Percentiles rank a stretch among this genome's conserved stretches.
Conservation (phyloP, 2,329 filamentous ascomycete species). For the Herpotrichia juniperi region DNA sequence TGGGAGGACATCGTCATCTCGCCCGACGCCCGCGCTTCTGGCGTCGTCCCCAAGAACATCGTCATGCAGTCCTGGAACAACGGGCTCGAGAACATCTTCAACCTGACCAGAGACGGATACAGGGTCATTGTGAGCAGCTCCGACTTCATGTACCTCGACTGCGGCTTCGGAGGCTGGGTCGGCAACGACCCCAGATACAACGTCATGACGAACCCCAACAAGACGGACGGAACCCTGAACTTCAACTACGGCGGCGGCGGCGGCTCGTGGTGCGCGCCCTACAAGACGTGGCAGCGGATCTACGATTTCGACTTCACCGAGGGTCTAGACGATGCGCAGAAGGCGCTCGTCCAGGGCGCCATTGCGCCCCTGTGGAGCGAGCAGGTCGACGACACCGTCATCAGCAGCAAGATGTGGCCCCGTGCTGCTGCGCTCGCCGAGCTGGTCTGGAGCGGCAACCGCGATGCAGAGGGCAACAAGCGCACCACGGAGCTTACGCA, state of each 20-base stretch:
- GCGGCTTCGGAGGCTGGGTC: slow-evolving; percentile 60
- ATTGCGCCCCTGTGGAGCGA: slow-evolving; percentile 61
- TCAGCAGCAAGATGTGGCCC: slow-evolving; percentile 61
- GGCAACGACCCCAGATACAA: slow-evolving; percentile 64
- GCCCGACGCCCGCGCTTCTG: slow-evolving; percentile 50
- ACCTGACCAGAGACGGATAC: slow-evolving; percentile 57
- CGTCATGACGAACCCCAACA: slow-evolving; percentile 58
- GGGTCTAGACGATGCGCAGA: slow-evolving; percentile 55
- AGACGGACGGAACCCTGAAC: slow-evolving; percentile 44
- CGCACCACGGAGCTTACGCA: slow-evolving; percentile 60
- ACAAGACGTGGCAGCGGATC: slow-evolving; percentile 67
- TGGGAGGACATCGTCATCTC: slow-evolving; percentile 62
- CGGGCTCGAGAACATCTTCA: slow-evolving; percentile 58
- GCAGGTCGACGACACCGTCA: slow-evolving; percentile 60
- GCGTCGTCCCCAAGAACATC: slow-evolving; percentile 56
- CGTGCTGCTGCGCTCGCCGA: slow-evolving; percentile 63
- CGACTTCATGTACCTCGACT: slow-evolving; percentile 64
- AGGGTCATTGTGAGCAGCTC: slow-evolving; percentile 62
- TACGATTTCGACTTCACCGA: slow-evolving; percentile 64
- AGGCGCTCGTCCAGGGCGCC: slow-evolving; percentile 58
- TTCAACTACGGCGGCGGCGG: slow-evolving; percentile 63
- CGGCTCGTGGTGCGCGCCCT: slow-evolving; percentile 64
- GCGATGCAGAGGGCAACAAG: slow-evolving; percentile 56
- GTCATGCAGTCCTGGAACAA: slow-evolving; percentile 64
- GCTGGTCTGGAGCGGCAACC: slow-evolving; percentile 62